phyloP scores from a whole-genome alignment of 1,284 basidiomycete genomes.

The Ganoderma meredithae region DNA sequence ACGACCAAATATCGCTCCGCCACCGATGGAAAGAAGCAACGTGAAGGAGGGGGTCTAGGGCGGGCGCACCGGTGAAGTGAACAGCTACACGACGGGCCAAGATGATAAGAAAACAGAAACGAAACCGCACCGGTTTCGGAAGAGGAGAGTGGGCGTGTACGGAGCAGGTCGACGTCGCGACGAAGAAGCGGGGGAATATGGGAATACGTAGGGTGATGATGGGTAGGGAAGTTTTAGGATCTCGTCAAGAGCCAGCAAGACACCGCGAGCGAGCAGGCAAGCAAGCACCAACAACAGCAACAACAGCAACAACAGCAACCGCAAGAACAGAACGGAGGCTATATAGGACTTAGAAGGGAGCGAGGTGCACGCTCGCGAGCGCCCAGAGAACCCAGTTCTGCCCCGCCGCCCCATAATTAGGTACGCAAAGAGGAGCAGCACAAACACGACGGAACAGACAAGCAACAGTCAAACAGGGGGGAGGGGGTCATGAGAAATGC shows the following conservation, averaged over 20 bases:
- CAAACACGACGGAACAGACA: conserved; percentile 9
- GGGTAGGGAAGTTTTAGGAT: conserved; percentile 3
- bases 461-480: conserved; percentile 10
- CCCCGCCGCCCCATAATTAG: conserved; percentile 34
- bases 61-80: conserved; percentile 15
- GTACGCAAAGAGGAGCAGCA: conserved; percentile 23
- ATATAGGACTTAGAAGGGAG: conserved; percentile 20
- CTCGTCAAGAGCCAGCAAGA: conserved; percentile 27
- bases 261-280: conserved; percentile 13
- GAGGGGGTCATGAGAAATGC: conserved; percentile 14
- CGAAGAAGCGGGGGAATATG: conserved; percentile 2
- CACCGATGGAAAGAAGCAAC: conserved; percentile 4
- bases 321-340: conserved; percentile 8
- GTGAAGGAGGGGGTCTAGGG: conserved; percentile 6
- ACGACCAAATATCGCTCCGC: conserved; percentile 18
- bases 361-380: conserved; percentile 32
- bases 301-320: background rate
- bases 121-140: background rate
- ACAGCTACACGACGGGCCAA: background rate
- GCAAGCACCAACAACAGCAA: conserved; percentile 8
- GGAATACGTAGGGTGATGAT: background rate
- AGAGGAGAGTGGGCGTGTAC: background rate
- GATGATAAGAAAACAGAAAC: background rate
- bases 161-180: background rate
- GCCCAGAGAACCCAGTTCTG: conserved; percentile 42